A percentile compares a stretch with the other conserved stretches of the same genome.
These are phyloP conservation scores for Phytophthora pseudosyringae DNA, from an alignment of 352 stramenopile genomes.

Conservation along the genomic window DNA sequence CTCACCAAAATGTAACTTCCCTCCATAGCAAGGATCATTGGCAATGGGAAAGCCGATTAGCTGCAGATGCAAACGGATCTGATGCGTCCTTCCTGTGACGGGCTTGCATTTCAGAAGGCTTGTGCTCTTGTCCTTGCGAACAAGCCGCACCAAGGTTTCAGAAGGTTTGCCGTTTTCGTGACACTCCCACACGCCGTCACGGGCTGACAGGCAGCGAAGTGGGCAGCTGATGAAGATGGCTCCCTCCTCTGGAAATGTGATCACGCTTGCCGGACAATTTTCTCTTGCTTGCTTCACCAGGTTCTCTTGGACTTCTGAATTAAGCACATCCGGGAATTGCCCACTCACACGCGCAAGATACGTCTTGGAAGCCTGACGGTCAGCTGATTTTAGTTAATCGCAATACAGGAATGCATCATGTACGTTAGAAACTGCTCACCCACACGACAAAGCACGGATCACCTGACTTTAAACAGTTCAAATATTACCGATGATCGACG, in stretches of 20 bases:
- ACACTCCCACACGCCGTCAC: slow-evolving; percentile 86
- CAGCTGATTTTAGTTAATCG: slow-evolving; percentile 41
- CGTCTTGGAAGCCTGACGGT: slow-evolving; percentile 91
- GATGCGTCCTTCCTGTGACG: slow-evolving; percentile 96
- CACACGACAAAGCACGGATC: not conserved
- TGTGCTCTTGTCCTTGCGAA: slow-evolving; percentile 65
- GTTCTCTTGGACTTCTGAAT: slow-evolving; percentile 41
- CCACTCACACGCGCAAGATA: slow-evolving; percentile 95
- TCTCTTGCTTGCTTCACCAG: slow-evolving; percentile 44
- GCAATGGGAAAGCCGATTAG: slow-evolving; percentile 94
- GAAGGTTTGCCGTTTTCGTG: slow-evolving; percentile 82
- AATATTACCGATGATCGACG: slow-evolving; percentile 68
- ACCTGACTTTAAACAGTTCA: slow-evolving; percentile 5
- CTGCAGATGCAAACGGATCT: slow-evolving; percentile 97
- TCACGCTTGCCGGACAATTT: slow-evolving; percentile 54
- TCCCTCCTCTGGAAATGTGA: slow-evolving; percentile 60
- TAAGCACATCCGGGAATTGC: slow-evolving; percentile 75
- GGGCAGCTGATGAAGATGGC: slow-evolving; percentile 84
- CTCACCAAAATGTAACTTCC: slow-evolving; percentile 92
- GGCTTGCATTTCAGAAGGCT: slow-evolving; percentile 94
- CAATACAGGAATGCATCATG: not conserved
- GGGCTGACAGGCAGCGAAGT: slow-evolving; percentile 80
- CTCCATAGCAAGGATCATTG: slow-evolving; percentile 98
- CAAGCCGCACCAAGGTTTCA: slow-evolving; percentile 73
- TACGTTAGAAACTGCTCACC: slow-evolving; percentile 7